A percentile compares a stretch with the other conserved stretches of the same genome.
Evolutionary conservation across 2,329 filamentous ascomycete genomes (phyloP).

Genomic region (Myriosclerotinia scirpicola): DNA sequence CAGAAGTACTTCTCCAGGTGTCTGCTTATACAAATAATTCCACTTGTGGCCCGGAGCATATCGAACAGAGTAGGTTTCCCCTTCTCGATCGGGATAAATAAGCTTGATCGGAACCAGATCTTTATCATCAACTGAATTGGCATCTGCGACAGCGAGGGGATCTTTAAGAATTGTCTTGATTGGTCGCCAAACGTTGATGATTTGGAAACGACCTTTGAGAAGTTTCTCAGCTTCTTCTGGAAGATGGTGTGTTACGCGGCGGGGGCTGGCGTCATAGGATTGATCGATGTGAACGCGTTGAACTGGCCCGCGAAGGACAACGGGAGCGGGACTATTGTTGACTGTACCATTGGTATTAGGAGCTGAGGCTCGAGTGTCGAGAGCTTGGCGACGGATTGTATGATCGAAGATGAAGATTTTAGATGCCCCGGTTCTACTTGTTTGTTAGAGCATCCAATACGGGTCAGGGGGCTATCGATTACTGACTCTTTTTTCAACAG

Average conservation of each 20-base stretch:
- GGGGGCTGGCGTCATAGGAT: conserved; percentile 48
- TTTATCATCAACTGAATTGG: conserved; percentile 49
- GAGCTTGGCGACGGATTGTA: conserved; percentile 51
- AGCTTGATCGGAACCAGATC: conserved; percentile 52
- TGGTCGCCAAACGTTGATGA: conserved; percentile 56
- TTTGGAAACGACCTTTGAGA: conserved; percentile 50
- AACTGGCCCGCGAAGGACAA: conserved; percentile 46
- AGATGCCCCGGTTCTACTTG: conserved; percentile 53
- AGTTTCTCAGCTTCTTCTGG: conserved; percentile 47
- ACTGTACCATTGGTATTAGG: neutral
- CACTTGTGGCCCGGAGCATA: conserved; percentile 48
- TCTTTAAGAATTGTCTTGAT: conserved; percentile 53
- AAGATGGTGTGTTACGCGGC: conserved; percentile 48
- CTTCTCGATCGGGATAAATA: conserved; percentile 40
- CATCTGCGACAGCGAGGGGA: conserved; percentile 55
- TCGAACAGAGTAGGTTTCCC: conserved; percentile 30
- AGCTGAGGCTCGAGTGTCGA: conserved; percentile 30
- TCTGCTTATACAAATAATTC: conserved; percentile 54
- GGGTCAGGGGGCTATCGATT: neutral
- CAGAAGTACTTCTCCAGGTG: conserved; percentile 54
- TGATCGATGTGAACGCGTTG: conserved; percentile 60
- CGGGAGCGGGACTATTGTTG: neutral
- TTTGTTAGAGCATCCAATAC: conserved; percentile 1
- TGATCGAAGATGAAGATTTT: conserved; percentile 63
- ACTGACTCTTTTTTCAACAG: conserved; percentile 41